A percentile compares a stretch with the other conserved stretches of the same genome.
These are phyloP conservation scores for Bruguiera parviflora DNA, from an alignment of 345 rosid genomes.

Conservation along the genomic window DNA sequence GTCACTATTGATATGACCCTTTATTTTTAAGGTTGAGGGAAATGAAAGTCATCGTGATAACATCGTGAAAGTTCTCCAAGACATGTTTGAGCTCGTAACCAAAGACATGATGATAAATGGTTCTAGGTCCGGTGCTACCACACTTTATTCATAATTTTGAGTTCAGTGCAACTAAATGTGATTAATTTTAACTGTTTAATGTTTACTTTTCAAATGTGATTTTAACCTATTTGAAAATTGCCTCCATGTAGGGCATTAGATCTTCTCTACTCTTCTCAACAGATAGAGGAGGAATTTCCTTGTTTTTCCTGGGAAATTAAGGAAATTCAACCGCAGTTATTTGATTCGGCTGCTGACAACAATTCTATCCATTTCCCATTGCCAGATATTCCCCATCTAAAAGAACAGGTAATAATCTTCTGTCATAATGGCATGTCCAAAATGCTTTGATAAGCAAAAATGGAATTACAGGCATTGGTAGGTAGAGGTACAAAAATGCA, in stretches of 20 bases:
- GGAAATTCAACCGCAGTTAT: conserved; percentile 61
- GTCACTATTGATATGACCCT: conserved; percentile 15
- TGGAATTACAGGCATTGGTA: no score
- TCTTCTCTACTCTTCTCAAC: conserved; percentile 34
- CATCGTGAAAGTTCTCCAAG: conserved; percentile 83
- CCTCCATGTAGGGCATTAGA: conserved; percentile 15
- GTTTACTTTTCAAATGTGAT: neutral
- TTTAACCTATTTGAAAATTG: neutral
- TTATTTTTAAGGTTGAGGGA: conserved; percentile 51
- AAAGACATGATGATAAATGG: conserved; percentile 76
- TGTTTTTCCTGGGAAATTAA: conserved; percentile 45
- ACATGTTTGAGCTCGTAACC: conserved; percentile 83
- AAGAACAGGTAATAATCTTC: conserved; percentile 59
- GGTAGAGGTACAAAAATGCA: neutral
- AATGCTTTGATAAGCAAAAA: neutral
- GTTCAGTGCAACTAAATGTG: no score
- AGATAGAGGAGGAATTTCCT: conserved; percentile 33
- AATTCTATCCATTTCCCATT: conserved; percentile 71
- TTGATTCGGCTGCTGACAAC: conserved; percentile 48
- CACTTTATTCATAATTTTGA: conserved; percentile 5
- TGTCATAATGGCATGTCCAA: neutral
- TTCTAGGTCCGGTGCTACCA: conserved; percentile 51
- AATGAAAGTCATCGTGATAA: conserved; percentile 44
- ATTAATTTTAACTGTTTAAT: no score
- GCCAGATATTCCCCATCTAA: conserved; percentile 60